Conservation (phyloP, 257 asterid genomes). For the Solanum arcanum region DNA sequence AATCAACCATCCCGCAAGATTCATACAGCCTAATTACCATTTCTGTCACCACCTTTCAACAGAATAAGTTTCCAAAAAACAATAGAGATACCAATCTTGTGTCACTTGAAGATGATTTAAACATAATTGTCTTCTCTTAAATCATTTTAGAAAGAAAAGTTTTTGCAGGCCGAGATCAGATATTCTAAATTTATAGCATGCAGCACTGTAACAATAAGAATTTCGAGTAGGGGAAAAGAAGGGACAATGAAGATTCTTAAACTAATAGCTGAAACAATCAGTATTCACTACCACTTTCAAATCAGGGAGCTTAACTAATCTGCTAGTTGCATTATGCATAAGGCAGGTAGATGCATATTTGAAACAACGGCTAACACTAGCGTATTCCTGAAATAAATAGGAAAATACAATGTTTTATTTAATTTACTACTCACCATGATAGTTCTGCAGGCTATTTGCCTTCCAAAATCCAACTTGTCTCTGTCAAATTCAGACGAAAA, state of each 20-base stretch:
- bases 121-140: neutral
- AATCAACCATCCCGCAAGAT: neutral
- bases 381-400: neutral
- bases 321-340: neutral
- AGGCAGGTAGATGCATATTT: neutral
- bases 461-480: conserved; percentile 59
- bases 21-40: neutral
- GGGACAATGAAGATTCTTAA: neutral
- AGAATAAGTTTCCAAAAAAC: neutral
- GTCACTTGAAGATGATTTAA: neutral
- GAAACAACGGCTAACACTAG: neutral
- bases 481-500: conserved; percentile 36
- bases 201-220: neutral
- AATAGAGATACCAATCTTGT: neutral
- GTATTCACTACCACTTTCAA: neutral
- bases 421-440: conserved; percentile 44
- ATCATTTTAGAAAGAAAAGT: neutral
- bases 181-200: neutral
- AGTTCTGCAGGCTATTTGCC: conserved; percentile 43
- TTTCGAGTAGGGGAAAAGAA: neutral
- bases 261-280: neutral
- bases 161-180: neutral
- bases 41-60: neutral
- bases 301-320: neutral
- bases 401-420: neutral